Evolutionary conservation across 148 eudicot genomes (phyloP).

Genomic region (Vaccinium corymbosum): DNA sequence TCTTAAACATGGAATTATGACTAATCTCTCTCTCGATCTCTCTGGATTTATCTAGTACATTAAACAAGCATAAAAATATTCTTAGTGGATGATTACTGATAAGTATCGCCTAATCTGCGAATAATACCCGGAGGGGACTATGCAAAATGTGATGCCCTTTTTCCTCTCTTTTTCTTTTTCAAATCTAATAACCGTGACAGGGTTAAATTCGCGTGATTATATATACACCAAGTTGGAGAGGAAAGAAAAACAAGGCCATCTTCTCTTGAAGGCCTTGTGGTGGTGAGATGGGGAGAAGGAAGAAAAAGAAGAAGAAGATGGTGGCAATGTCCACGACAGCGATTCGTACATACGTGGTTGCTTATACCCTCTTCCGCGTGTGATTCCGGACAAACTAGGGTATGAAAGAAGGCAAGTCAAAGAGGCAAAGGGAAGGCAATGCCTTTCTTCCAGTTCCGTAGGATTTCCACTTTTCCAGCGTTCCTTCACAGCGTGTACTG

Average conservation of each 20-base stretch:
- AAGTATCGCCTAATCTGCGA: slow-evolving; percentile 7
- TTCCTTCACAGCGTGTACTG: neutral
- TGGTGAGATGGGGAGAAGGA: slow-evolving; percentile 21
- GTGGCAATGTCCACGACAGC: neutral
- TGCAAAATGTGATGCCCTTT: slow-evolving; percentile 11
- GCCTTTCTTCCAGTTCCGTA: slow-evolving; percentile 66
- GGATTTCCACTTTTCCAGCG: neutral
- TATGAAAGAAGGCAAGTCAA: slow-evolving; percentile 59
- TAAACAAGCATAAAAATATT: neutral
- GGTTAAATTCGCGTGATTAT: neutral
- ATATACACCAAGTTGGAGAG: slow-evolving; percentile 2
- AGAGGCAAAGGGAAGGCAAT: slow-evolving; percentile 85
- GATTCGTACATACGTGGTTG: neutral
- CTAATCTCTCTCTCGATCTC: neutral
- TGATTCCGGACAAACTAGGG: neutral
- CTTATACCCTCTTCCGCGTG: neutral
- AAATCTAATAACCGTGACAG: neutral
- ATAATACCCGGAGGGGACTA: slow-evolving; percentile 19
- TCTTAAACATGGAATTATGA: neutral
- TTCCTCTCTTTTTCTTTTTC: neutral
- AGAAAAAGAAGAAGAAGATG: slow-evolving; percentile 26
- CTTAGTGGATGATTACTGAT: slow-evolving; percentile 1
- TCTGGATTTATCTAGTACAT: neutral
- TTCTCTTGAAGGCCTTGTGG: neutral
- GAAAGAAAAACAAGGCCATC: neutral